Evolutionary conservation across 352 stramenopile genomes (phyloP).

Genomic region (Elongisporangium undulatum): DNA sequence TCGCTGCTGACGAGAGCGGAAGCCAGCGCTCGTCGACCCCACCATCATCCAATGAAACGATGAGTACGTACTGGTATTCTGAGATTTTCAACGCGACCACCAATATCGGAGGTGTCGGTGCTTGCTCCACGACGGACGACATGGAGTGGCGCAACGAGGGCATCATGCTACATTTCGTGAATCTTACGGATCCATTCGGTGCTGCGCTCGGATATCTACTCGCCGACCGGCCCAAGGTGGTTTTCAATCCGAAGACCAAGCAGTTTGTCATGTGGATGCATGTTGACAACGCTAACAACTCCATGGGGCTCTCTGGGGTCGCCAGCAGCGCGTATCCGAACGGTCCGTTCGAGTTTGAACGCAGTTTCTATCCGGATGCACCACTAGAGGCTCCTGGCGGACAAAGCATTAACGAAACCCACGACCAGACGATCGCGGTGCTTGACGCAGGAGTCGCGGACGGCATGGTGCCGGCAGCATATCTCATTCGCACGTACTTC

Average conservation of each 20-base stretch:
- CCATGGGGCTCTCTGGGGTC: constrained; percentile 88
- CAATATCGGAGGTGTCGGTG: constrained; percentile 76
- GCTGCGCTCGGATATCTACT: constrained; percentile 26
- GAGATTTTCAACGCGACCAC: constrained; percentile 42
- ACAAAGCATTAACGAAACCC: constrained; percentile 90
- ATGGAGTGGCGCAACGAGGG: constrained; percentile 94
- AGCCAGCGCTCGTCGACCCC: not conserved
- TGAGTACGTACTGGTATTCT: constrained; percentile 74
- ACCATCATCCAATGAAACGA: not conserved
- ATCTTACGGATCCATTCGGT: constrained; percentile 90
- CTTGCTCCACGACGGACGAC: constrained; percentile 92
- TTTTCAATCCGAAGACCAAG: constrained; percentile 84
- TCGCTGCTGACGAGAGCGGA: constrained; percentile 9
- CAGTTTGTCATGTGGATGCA: constrained; percentile 97
- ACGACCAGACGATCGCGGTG: constrained; percentile 89
- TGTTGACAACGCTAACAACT: constrained; percentile 85
- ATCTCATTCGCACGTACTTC: constrained; percentile 94
- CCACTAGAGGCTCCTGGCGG: constrained; percentile 66
- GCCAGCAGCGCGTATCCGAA: constrained; percentile 87
- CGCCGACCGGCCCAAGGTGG: constrained; percentile 88
- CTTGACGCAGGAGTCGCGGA: constrained; percentile 5
- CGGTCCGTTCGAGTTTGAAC: constrained; percentile 89
- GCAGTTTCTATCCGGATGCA: constrained; percentile 93
- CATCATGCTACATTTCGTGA: constrained; percentile 92
- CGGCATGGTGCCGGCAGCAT: constrained; percentile 26